Base-by-base conservation (phyloP, 2,329 filamentous ascomycete genomes). In the Fusarium gaditjirri region DNA sequence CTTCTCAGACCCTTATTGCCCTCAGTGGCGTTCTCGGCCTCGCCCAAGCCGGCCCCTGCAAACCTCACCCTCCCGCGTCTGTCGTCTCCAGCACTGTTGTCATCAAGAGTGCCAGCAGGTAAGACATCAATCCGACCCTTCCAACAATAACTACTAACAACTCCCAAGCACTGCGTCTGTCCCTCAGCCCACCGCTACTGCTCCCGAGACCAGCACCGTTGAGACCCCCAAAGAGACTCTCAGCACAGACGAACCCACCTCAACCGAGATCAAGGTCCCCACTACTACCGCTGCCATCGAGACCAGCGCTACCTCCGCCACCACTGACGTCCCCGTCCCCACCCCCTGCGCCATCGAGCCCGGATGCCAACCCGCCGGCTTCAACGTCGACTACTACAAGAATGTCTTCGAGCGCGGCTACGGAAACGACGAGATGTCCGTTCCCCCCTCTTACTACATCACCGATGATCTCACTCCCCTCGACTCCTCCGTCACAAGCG, bases 381-480 rank as follows among this genome's bases (percentile, higher is more conserved):
- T 61, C 33, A 71, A 74, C 33, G 62, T 75, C 10, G 70, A 74
- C 60, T 76, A 74, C 66, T 76, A 74, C 39, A 19, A 60, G 31
- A 76, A 76, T 31, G 65, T 47, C 38, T 68, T 76, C 16, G 46
- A 70, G 21, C 60, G 47, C 12, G 74, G 70, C 6, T 76, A 73
- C 61, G 71, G 73, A 38, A 70, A 73, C 11, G 54, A 69, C 29
- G 46, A 68, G 13, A 68, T 70, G 66, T 61, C 47, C 5, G 57
- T 71, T 16, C 71, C 73, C 25, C 61, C 69, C 17, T 75, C 73
- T 6, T 76, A 75, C 68, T 76, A 75, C 65, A 64, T 75, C 56
- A 72, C 71, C 25, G 50, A 75, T 42, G 11, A 43, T 0, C 72
- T 76, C 65, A 21, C n/a, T 0, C 57, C 57, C 2, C 57, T 60